A percentile compares a stretch with the other conserved stretches of the same genome.
These are phyloP conservation scores for Aschersonia sp. DNA, from an alignment of 2,329 filamentous ascomycete species.

Conservation along the genomic window DNA sequence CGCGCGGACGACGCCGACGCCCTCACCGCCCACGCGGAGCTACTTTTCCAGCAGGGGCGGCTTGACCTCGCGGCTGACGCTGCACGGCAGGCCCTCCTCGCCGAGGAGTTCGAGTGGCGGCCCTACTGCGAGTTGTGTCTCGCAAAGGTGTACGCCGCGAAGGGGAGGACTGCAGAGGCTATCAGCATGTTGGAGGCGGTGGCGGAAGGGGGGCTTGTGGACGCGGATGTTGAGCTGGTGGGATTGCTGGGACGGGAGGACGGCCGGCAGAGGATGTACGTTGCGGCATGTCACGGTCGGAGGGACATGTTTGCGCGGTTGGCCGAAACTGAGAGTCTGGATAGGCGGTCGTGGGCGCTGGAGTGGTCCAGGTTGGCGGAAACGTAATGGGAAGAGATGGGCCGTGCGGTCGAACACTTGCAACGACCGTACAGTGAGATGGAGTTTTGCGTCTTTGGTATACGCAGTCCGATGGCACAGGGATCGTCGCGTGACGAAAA, in stretches of 20 bases:
- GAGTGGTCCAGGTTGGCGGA: conserved; percentile 20
- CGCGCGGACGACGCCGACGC: conserved; percentile 18
- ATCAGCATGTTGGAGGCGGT: conserved; percentile 9
- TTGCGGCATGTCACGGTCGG: conserved; percentile 12
- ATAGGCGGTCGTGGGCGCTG: conserved; percentile 15
- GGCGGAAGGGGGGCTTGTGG: conserved; percentile 8
- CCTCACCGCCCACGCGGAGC: conserved; percentile 17
- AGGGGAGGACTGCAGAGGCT: conserved; percentile 11
- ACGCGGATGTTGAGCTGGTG: conserved; percentile 14
- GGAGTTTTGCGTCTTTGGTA: too few relatives aligned
- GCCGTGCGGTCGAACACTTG: background rate
- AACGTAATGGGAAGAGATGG: conserved; percentile 5
- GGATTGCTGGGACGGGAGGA: conserved; percentile 9
- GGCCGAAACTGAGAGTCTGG: conserved; percentile 12
- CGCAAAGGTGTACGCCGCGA: conserved; percentile 10
- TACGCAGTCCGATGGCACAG: too few relatives aligned
- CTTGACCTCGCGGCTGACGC: conserved; percentile 9
- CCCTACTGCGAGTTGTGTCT: conserved; percentile 12
- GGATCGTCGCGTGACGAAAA: too few relatives aligned
- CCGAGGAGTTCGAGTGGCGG: conserved; percentile 13
- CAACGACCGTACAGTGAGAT: too few relatives aligned
- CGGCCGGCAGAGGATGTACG: conserved; percentile 12
- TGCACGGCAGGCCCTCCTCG: conserved; percentile 12
- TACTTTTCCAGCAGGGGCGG: conserved; percentile 11
- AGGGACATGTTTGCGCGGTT: conserved; percentile 13